phyloP scores from a whole-genome alignment of 2,329 filamentous ascomycete genomes.

The Trichoderma endophyticum region DNA sequence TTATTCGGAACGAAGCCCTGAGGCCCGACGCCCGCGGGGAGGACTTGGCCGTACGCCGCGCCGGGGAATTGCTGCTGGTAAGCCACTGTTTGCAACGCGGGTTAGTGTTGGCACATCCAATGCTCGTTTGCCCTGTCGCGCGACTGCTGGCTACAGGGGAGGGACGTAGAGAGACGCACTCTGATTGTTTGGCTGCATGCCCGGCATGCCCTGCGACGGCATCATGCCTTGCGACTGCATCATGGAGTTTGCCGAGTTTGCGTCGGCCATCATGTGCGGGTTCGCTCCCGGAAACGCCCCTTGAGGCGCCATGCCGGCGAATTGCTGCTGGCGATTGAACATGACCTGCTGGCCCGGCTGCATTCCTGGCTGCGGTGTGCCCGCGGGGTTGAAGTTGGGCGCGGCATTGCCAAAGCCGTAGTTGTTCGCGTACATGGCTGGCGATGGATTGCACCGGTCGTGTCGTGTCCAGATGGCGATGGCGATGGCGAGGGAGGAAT shows the following conservation, averaged over 20 bases:
- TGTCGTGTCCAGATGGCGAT: neutral
- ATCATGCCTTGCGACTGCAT: slow-evolving; percentile 63
- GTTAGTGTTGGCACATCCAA: slow-evolving; percentile 20
- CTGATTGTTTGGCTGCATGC: slow-evolving; percentile 58
- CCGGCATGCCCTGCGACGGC: slow-evolving; percentile 58
- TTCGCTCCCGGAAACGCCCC: slow-evolving; percentile 50
- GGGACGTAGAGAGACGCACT: slow-evolving; percentile 46
- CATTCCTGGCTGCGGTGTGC: slow-evolving; percentile 39
- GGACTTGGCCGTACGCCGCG: slow-evolving; percentile 54
- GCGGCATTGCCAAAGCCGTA: slow-evolving; percentile 54
- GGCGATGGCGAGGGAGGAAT: neutral
- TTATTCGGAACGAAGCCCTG: slow-evolving; percentile 49
- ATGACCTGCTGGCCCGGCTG: slow-evolving; percentile 52
- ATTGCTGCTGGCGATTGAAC: slow-evolving; percentile 57
- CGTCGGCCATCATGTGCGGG: slow-evolving; percentile 54
- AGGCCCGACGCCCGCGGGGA: slow-evolving; percentile 47
- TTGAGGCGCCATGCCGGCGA: slow-evolving; percentile 51
- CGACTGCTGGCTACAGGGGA: neutral
- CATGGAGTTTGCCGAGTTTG: slow-evolving; percentile 51
- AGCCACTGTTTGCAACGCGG: slow-evolving; percentile 49
- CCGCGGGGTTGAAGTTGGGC: slow-evolving; percentile 49
- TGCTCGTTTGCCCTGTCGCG: neutral
- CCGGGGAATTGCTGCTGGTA: slow-evolving; percentile 57
- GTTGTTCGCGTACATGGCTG: slow-evolving; percentile 53
- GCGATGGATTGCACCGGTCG: neutral